These are phyloP conservation scores for Sclerotinia minor DNA, from an alignment of 2,329 filamentous ascomycete species.

Conservation along the genomic window DNA sequence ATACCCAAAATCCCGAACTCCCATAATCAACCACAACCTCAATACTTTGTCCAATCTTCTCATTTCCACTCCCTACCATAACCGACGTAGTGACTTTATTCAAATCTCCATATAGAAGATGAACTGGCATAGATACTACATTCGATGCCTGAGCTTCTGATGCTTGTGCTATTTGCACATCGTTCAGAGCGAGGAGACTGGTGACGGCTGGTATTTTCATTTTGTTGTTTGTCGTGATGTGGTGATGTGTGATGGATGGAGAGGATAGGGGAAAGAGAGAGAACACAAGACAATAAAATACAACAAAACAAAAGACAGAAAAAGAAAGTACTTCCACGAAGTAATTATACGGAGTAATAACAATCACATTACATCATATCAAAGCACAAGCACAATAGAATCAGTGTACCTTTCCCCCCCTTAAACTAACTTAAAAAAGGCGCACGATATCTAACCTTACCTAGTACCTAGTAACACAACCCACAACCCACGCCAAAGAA, in stretches of 20 bases:
- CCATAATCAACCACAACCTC: constrained; percentile 24
- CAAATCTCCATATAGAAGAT: not conserved
- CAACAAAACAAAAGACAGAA: no score
- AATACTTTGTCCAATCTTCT: constrained; percentile 5
- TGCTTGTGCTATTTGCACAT: not conserved
- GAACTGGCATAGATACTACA: constrained; percentile 13
- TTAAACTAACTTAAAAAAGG: no score
- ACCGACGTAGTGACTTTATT: constrained; percentile 9
- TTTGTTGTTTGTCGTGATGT: not conserved
- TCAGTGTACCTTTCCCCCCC: no score
- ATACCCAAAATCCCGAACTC: constrained; percentile 23
- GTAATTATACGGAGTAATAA: no score
- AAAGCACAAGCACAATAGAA: no score
- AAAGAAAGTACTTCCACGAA: no score
- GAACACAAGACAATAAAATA: no score
- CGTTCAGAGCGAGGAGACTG: constrained; percentile 6
- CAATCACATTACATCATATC: no score
- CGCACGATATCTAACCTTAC: no score
- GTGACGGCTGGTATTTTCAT: not conserved
- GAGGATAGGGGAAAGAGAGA: not conserved
- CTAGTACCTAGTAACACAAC: no score
- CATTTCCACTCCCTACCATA: not conserved
- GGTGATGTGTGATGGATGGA: no score
- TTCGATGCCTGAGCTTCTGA: not conserved
- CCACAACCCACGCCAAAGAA: no score